phyloP scores from a whole-genome alignment of 2,329 filamentous ascomycete species.

The Trichoderma cornu-damae region DNA sequence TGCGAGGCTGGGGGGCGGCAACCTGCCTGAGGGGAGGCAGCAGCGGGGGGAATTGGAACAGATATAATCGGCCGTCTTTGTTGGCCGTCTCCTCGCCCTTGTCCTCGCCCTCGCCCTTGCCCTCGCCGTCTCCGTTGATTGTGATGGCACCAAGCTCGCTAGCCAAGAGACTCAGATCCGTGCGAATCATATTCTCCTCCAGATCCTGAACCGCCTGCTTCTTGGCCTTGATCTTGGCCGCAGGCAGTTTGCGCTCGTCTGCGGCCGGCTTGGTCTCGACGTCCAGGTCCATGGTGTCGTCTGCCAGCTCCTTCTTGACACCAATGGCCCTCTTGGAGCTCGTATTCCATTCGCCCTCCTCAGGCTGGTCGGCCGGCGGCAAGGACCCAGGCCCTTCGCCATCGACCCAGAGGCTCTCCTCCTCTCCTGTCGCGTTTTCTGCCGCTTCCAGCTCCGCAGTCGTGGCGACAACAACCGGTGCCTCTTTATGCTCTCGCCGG shows the following conservation, averaged over 20 bases:
- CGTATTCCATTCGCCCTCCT: constrained; percentile 43
- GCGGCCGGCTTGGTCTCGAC: constrained; percentile 24
- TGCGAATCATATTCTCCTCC: constrained; percentile 37
- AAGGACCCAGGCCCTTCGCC: constrained; percentile 29
- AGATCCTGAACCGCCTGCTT: constrained; percentile 31
- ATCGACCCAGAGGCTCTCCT: constrained; percentile 45
- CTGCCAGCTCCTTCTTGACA: constrained; percentile 43
- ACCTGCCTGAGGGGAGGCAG: constrained; percentile 49
- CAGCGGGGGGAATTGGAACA: constrained; percentile 61
- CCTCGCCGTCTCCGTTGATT: constrained; percentile 30
- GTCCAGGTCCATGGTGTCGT: constrained; percentile 40
- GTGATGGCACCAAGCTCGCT: constrained; percentile 39
- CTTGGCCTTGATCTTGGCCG: constrained; percentile 27
- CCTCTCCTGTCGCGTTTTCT: constrained; percentile 40
- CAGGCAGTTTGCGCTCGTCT: constrained; percentile 25
- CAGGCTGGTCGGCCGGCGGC: constrained; percentile 29
- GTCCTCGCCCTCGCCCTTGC: constrained; percentile 29
- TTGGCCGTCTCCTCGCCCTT: constrained; percentile 30
- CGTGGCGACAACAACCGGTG: constrained; percentile 50
- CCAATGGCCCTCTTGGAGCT: constrained; percentile 33
- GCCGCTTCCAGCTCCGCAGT: constrained; percentile 54
- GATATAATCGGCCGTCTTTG: constrained; percentile 54
- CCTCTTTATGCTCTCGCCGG: constrained; percentile 50
- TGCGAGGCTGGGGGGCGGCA: constrained; percentile 24
- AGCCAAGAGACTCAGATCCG: constrained; percentile 40